Base-by-base conservation (phyloP, 176 grass and related monocot species). In the Elymus sibiricus region DNA sequence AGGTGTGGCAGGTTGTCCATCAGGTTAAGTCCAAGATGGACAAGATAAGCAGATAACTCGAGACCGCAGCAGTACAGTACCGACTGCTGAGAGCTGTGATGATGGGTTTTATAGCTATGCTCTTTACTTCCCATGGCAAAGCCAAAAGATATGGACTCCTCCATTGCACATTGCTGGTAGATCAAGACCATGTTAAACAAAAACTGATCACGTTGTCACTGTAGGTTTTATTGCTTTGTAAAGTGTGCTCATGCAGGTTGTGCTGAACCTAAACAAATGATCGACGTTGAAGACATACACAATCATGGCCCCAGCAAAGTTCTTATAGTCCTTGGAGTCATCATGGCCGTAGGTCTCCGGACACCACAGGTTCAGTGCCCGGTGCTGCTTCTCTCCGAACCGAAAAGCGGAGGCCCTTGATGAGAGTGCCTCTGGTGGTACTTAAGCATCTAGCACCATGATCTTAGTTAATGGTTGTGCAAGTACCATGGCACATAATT, bases 281-380 rank as follows among this genome's bases (percentile, higher is more conserved):
- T 31, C 16, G 43, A 49, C 4, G 60, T 37, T 59, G 79, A 60
- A 26, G 79, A 60, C 79, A 49, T 49, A 49, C 46, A 68, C 44
- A 37, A 77, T 61, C 14, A 83, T 83, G 86, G 29, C 11, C 26
- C 38, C 80, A 39, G 12, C 10, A 70, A 71, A 83, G 51, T 46
- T 61, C 7, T 29, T 32, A 8, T 38, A 14, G 72, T 58, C 34
- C 9, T 21, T 1, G 11, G 16, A 29, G 43, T 3, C 31, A 84
- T 84, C 76, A 73, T 79, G 15, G 49, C 29, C 22, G 12, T 62
- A 25, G 21, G 16, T 28, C 39, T 47, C 16, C 32, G 32, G 60
- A 58, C 70, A 82, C 79, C 13, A 6, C 55, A 73, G 66, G 43
- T 58, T n/a, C 10, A 74, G 43, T 53, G 49, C 5, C 51, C 27